Base-by-base conservation (phyloP, 2,329 filamentous ascomycete genomes). In the Stemphylium beticola region DNA sequence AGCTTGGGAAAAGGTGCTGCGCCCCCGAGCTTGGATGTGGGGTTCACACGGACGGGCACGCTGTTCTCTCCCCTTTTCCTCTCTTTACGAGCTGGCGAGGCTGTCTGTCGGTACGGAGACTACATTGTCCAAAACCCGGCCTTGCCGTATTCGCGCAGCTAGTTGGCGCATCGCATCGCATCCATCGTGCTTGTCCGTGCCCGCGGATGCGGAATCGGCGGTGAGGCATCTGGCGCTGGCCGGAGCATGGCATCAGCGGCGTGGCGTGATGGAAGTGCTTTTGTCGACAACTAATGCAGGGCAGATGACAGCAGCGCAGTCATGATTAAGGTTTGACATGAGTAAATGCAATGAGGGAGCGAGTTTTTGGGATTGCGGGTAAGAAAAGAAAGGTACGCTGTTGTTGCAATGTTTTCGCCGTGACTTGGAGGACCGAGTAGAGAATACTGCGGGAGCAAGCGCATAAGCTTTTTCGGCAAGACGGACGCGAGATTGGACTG, bases 21-120 rank as follows among this genome's bases (percentile, higher is more conserved):
- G 51, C 51, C 51, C 51, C 51, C 50, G 51, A 54, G 51, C 51
- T 54, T 40, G 51, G 51, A 54, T 54, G 51, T 54, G 51, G 51
- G 51, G 51, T 49, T 54, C 47, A 36, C 40, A 15, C 26, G 34
- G 46, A 7, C 22, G n/a, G n/a, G n/a, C 20, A 37, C 26, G 44
- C 46, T 4, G 8, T 33, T 7, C 18, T 14, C 26, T 32, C 51
- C 51, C 51, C 46, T 49, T 50, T 54, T 50, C 18, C 9, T 22
- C 22, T 22, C 22, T 15, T 37, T 18, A 29, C 26, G 26, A 29
- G 26, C 37, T 17, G 12, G 22, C 26, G n/a, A 34, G 31, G 46
- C 46, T 42, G 36, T 38, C 46, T 42, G 36, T 38, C 37, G 33
- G 42, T 39, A 22, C 47, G 48, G 47, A 51, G 47, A 51, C 26